Base-by-base conservation (phyloP, 2,329 filamentous ascomycete species). In the Aureobasidium namibiae region DNA sequence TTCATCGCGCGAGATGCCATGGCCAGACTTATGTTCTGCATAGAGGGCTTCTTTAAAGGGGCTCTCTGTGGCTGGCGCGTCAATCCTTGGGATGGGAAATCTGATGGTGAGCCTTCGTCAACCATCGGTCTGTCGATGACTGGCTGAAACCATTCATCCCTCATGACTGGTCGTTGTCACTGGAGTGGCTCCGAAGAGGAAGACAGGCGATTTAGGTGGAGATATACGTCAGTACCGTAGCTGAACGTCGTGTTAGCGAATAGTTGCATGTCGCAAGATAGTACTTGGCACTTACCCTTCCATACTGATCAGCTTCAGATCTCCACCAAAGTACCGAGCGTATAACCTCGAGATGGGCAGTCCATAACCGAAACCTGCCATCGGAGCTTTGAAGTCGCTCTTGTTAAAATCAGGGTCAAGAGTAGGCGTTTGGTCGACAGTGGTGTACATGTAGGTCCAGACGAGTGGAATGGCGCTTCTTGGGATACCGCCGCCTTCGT, bases 371-470 rank as follows among this genome's bases (percentile, higher is more conserved):
- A 97, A 99, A 2, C 94, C 94, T 63, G 94, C 94, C 94, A 99
- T 97, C 1, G 94, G 94, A 13, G 94, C 94, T 75, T 99, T 97
- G 80, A 99, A 99, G 73, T 99, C 94, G 75, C 87, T 96, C 78
- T 97, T 95, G 75, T 99, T 92, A 73, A 97, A 99, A 72, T 97
- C 92, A 0, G 94, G 94, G 70, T 99, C 94, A 63, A 99, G 78
- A 70, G 86, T 95, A 14, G 94, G 94, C 23, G 94, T 97, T 67
- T 92, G 86, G 73, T 97, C 94, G 64, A 99, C 94, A 2, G 94
- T 99, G 36, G 94, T 99, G 74, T 99, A 99, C 94, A 97, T 99
- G 74, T 99, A 99, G 13, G 94, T 99, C 94, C 94, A 99, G n/a
- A 97, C 94, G 14, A 99, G 81, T 5, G 94, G 94, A 64, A 99